A percentile compares a stretch with the other conserved stretches of the same genome.
Evolutionary conservation across 2,329 filamentous ascomycete species (phyloP).

Genomic region (Scytalidium lignicola): DNA sequence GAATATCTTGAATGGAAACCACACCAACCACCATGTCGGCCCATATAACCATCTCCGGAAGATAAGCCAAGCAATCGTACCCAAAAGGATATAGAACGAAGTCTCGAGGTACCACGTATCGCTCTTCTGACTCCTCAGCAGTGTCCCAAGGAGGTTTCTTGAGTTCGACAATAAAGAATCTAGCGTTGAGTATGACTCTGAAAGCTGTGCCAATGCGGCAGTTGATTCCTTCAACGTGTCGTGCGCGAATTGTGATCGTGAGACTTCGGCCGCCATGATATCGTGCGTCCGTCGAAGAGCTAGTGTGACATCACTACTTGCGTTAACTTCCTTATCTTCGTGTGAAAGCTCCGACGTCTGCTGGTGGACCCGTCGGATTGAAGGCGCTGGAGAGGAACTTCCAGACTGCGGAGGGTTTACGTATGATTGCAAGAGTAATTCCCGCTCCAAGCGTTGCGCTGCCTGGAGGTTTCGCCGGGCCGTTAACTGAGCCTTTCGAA

Average conservation of each 20-base stretch:
- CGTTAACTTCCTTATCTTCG: slow-evolving; percentile 67
- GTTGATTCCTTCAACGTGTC: slow-evolving; percentile 83
- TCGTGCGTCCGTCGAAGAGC: slow-evolving; percentile 82
- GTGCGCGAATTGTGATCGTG: slow-evolving; percentile 82
- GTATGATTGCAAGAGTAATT: slow-evolving; percentile 66
- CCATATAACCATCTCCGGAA: slow-evolving; percentile 84
- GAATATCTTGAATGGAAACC: slow-evolving; percentile 68
- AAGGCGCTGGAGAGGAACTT: slow-evolving; percentile 29
- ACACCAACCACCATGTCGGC: slow-evolving; percentile 83
- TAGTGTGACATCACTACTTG: slow-evolving; percentile 77
- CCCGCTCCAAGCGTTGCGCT: slow-evolving; percentile 71
- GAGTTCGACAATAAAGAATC: slow-evolving; percentile 73
- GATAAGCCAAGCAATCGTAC: slow-evolving; percentile 77
- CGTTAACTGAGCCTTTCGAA: slow-evolving; percentile 75
- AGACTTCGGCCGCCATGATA: slow-evolving; percentile 78
- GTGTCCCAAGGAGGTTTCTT: slow-evolving; percentile 67
- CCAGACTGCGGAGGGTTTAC: slow-evolving; percentile 36
- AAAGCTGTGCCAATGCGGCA: slow-evolving; percentile 72
- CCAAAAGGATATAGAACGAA: slow-evolving; percentile 74
- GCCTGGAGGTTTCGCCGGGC: slow-evolving; percentile 71
- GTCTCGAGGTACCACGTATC: slow-evolving; percentile 98
- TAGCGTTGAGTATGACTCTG: slow-evolving; percentile 74
- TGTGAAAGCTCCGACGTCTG: slow-evolving; percentile 34
- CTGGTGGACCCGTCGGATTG: slow-evolving; percentile 24
- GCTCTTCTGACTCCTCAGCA: slow-evolving; percentile 85